These are phyloP conservation scores for Sanghuangporus weigelae DNA, from an alignment of 1,284 basidiomycete genomes.

Conservation along the genomic window DNA sequence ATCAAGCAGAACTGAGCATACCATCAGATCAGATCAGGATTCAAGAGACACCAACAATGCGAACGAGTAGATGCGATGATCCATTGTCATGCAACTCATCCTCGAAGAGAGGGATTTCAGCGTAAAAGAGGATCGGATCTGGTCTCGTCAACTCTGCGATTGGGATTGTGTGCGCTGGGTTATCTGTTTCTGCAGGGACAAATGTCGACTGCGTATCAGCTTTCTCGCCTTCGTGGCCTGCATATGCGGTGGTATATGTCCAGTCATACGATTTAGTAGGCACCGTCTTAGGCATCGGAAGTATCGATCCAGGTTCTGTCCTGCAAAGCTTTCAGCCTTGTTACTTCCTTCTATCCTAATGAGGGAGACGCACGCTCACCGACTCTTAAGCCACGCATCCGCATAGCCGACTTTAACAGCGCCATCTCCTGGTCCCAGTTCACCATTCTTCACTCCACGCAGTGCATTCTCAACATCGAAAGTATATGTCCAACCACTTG, in stretches of 20 bases:
- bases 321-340: constrained; percentile 30
- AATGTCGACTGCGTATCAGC: constrained; percentile 32
- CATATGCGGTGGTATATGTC: constrained; percentile 93
- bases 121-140: constrained; percentile 93
- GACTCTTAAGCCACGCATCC: constrained; percentile 87
- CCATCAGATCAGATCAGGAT: not conserved
- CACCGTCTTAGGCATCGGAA: constrained; percentile 69
- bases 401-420: constrained; percentile 93
- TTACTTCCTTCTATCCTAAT: not conserved
- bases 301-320: constrained; percentile 55
- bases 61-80: constrained; percentile 72
- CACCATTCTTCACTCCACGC: constrained; percentile 68
- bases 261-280: constrained; percentile 91
- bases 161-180: constrained; percentile 63
- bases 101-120: constrained; percentile 88
- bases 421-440: constrained; percentile 74
- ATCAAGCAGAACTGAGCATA: constrained; percentile 10
- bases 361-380: constrained; percentile 43
- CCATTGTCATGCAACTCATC: constrained; percentile 96
- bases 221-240: constrained; percentile 48
- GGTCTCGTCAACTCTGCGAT: constrained; percentile 79
- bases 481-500: constrained; percentile 58
- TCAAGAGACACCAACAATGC: constrained; percentile 64
- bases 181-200: constrained; percentile 47
- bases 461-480: constrained; percentile 76